Evolutionary conservation across 2,329 filamentous ascomycete genomes (phyloP).

Genomic region (Mariannaea elegans): DNA sequence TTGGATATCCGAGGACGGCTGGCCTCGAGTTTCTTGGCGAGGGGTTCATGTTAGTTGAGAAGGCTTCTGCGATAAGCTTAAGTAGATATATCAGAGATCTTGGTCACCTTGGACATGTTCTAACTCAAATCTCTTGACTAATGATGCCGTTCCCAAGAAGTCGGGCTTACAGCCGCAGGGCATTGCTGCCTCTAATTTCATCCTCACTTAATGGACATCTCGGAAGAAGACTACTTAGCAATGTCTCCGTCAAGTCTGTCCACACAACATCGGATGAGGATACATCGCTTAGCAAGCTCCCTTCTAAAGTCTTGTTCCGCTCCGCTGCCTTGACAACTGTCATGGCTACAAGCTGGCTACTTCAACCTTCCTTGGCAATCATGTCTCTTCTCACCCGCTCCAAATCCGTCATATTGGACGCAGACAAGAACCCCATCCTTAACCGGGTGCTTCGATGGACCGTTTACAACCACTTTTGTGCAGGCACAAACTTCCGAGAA

Average conservation of each 20-base stretch:
- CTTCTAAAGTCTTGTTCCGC: constrained; percentile 33
- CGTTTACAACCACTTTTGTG: constrained; percentile 66
- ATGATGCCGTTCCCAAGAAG: constrained; percentile 21
- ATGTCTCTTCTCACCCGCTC: constrained; percentile 36
- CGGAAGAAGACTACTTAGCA: neutral
- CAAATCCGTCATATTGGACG: constrained; percentile 51
- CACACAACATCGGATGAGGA: neutral
- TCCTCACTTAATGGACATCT: neutral
- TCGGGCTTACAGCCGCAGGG: neutral
- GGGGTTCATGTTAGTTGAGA: neutral
- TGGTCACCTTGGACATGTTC: neutral
- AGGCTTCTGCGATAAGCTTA: neutral
- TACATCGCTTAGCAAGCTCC: constrained; percentile 33
- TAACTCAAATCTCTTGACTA: neutral
- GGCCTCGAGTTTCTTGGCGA: neutral
- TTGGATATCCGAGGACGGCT: constrained; percentile 7
- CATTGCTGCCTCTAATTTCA: neutral
- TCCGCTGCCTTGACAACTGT: constrained; percentile 40
- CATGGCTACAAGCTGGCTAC: constrained; percentile 38
- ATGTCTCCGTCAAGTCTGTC: constrained; percentile 17
- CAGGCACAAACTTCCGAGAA: constrained; percentile 58
- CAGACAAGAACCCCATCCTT: constrained; percentile 49
- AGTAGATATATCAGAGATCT: constrained; percentile 8
- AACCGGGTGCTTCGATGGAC: constrained; percentile 55
- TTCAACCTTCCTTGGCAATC: constrained; percentile 37